Percentiles rank a stretch among this genome's conserved stretches.
Evolutionary conservation across 2,329 filamentous ascomycete species (phyloP).

Genomic region (Lasiodiplodia citricola): DNA sequence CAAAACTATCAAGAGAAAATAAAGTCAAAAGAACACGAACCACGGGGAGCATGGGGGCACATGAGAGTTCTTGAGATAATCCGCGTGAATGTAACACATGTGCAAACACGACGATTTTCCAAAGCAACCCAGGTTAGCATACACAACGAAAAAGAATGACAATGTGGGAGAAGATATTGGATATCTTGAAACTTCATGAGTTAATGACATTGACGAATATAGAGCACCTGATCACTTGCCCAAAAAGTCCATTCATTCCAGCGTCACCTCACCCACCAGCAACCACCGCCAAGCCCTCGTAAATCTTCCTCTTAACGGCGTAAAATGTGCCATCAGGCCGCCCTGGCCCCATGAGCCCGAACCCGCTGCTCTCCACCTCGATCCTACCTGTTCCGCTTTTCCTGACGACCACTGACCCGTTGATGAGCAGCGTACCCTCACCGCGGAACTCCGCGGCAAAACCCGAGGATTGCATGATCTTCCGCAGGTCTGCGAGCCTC

Average conservation of each 20-base stretch:
- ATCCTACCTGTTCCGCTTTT: slow-evolving; percentile 88
- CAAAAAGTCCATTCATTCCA: background rate
- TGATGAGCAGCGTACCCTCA: slow-evolving; percentile 88
- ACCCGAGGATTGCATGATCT: slow-evolving; percentile 79
- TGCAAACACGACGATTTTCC: background rate
- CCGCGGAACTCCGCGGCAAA: slow-evolving; percentile 92
- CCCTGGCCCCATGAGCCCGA: slow-evolving; percentile 37
- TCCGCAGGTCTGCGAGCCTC: slow-evolving; percentile 83
- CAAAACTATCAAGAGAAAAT: background rate
- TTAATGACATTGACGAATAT: background rate
- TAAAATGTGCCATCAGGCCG: slow-evolving; percentile 74
- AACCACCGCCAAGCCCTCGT: slow-evolving; percentile 91
- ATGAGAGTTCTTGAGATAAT: background rate
- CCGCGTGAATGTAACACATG: background rate
- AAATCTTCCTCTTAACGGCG: slow-evolving; percentile 88
- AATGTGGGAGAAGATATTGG: background rate
- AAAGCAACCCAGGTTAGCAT: background rate
- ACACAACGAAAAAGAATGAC: background rate
- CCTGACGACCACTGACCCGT: slow-evolving; percentile 83
- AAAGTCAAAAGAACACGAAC: background rate
- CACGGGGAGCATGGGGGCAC: background rate
- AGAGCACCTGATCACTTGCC: background rate
- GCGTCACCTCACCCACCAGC: slow-evolving; percentile 61
- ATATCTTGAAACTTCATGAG: slow-evolving; percentile 3
- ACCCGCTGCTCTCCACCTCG: slow-evolving; percentile 78